Conservation (phyloP, 148 eudicot genomes). For the Polygonum maritimum region DNA sequence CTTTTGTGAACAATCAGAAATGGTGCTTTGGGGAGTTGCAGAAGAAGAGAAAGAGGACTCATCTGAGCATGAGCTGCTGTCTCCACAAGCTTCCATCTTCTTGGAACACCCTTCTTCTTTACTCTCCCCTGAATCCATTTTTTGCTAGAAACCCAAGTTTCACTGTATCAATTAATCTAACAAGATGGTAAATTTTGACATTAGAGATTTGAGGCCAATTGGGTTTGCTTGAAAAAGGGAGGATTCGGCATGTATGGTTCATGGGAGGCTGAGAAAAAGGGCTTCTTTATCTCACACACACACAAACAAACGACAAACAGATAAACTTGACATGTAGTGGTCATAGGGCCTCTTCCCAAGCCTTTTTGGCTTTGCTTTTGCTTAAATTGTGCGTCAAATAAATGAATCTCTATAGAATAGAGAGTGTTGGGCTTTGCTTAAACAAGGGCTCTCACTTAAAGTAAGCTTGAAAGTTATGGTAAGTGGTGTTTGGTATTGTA, state of each 20-base stretch:
- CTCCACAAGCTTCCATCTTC: conserved; percentile 15
- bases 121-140: conserved; percentile 29
- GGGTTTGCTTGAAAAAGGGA: neutral
- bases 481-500: neutral
- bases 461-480: neutral
- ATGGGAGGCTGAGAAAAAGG: neutral
- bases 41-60: conserved; percentile 33
- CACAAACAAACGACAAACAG: neutral
- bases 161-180: neutral
- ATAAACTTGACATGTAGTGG: neutral
- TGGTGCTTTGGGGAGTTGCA: conserved; percentile 16
- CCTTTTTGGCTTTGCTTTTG: neutral
- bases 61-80: conserved; percentile 42
- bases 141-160: neutral
- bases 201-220: neutral
- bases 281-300: neutral
- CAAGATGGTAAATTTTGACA: neutral
- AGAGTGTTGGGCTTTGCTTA: neutral
- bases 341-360: neutral
- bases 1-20: conserved; percentile 9
- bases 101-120: conserved; percentile 14
- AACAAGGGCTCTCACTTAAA: neutral
- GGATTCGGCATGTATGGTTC: neutral
- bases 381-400: neutral
- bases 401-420: neutral